Conservation (phyloP, 2,329 filamentous ascomycete species). For the Laburnicola sp. region DNA sequence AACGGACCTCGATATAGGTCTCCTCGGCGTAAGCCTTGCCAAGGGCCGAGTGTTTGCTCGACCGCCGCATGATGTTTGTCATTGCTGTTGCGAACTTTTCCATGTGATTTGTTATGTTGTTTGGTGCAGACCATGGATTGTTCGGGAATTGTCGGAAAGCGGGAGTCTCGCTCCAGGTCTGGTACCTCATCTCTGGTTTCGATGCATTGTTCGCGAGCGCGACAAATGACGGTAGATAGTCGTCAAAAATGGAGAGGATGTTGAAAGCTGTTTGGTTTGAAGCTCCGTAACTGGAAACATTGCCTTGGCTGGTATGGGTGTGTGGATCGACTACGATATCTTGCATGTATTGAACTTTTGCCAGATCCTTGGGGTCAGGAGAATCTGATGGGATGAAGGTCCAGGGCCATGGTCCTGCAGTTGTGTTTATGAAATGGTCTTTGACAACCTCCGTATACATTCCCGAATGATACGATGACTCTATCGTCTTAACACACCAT, state of each 20-base stretch:
- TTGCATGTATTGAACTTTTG: conserved; percentile 6
- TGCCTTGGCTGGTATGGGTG: neutral
- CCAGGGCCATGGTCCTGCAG: conserved; percentile 20
- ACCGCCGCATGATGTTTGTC: conserved; percentile 23
- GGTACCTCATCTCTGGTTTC: conserved; percentile 6
- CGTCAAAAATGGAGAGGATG: conserved; percentile 18
- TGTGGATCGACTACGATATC: conserved; percentile 16
- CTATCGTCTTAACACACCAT: conserved; percentile 35
- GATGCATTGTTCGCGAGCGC: conserved; percentile 7
- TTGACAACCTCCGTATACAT: conserved; percentile 25
- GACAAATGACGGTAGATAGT: conserved; percentile 24
- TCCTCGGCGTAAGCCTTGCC: conserved; percentile 24
- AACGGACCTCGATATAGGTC: conserved; percentile 33
- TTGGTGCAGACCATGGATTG: conserved; percentile 22
- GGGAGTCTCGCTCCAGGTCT: neutral
- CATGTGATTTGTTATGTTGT: conserved; percentile 25
- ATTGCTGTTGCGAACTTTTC: conserved; percentile 22
- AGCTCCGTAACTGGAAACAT: conserved; percentile 5
- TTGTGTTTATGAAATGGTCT: neutral
- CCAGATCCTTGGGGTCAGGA: neutral
- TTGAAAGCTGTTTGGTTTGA: conserved; percentile 12
- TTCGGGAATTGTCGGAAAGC: neutral
- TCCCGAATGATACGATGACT: conserved; percentile 23
- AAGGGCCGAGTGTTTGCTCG: conserved; percentile 3
- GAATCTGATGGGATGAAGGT: neutral